These are phyloP conservation scores for Rhynchosporium secalis DNA, from an alignment of 2,329 filamentous ascomycete species.

Conservation along the genomic window DNA sequence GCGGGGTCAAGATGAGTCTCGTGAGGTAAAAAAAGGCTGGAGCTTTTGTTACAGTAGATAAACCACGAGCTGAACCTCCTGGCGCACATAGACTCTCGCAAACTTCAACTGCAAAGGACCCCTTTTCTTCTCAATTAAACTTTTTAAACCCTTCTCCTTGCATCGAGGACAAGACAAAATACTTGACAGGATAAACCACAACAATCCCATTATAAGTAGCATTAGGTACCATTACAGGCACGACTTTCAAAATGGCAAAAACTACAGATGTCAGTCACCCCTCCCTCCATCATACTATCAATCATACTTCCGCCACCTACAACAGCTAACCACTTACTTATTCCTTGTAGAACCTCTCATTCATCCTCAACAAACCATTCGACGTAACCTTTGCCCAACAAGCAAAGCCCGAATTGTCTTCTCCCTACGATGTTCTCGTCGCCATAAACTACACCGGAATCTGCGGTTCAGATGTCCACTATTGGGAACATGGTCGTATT, in stretches of 20 bases:
- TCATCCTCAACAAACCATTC: slow-evolving; percentile 41
- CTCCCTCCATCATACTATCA: background rate
- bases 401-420: slow-evolving; percentile 45
- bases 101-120: background rate
- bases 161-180: no score
- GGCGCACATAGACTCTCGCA: background rate
- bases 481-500: slow-evolving; percentile 68
- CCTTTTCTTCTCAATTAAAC: background rate
- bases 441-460: slow-evolving; percentile 66
- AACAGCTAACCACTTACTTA: slow-evolving; percentile 22
- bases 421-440: slow-evolving; percentile 60
- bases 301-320: slow-evolving; percentile 12
- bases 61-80: background rate
- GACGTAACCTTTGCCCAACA: slow-evolving; percentile 40
- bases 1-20: slow-evolving; percentile 19
- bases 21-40: slow-evolving; percentile 19
- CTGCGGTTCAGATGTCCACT: slow-evolving; percentile 70
- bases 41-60: background rate
- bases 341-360: slow-evolving; percentile 41
- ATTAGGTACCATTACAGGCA: background rate
- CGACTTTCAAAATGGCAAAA: slow-evolving; percentile 9
- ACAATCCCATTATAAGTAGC: no score
- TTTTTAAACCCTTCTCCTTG: background rate
- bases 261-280: slow-evolving; percentile 11
- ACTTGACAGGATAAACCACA: no score